Evolutionary conservation across 352 stramenopile genomes (phyloP), one percentile per base, ranked within the genome.

Genomic region (Phytophthora rubi): DNA sequence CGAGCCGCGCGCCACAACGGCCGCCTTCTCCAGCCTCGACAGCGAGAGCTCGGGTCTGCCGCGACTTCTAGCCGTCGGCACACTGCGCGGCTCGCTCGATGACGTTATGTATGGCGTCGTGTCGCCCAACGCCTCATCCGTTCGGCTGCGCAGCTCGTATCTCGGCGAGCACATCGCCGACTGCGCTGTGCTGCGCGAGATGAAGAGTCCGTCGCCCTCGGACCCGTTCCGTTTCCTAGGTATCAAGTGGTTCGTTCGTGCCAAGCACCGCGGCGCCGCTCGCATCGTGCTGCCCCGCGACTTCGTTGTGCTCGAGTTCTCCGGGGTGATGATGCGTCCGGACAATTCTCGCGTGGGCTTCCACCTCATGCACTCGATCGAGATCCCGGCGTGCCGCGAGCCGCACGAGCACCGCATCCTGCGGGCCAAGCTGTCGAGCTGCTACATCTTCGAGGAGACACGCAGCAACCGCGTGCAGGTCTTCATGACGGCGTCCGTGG

Each of bases 31-130:
- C 30, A 67, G 45, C 16, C 59, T 32, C 13, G 61, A 75, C 8
- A 52, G 63, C 2, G 60, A 76, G 12, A 75, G n/a, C 10, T 66
- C 61, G 0, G 58, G 72, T 1, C 55, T 86, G 32, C 81, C 79
- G 6, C 68, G 72, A 23, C 54, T 86, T 44, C 75, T 86, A 12
- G 80, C 76, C 0, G 74, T 88, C 8, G 80, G 80, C 16, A 75
- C 59, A 15, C 47, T 88, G 39, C 68, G 65, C 2, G 80, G 80
- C 16, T 76, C 76, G 3, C 63, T 88, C 6, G 80, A 88, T 53
- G 80, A 88, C 58, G 78, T 88, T 65, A 88, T 88, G 80, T 88
- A 88, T 62, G 80, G 80, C 51, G 59, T 88, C 30, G 74, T 79
- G 60, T 77, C 78, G 28, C 73, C 80, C 1, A 80, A 77, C 57